Evolutionary conservation across 805 yeast species (phyloP).

Genomic region (Metschnikowia proteae): DNA sequence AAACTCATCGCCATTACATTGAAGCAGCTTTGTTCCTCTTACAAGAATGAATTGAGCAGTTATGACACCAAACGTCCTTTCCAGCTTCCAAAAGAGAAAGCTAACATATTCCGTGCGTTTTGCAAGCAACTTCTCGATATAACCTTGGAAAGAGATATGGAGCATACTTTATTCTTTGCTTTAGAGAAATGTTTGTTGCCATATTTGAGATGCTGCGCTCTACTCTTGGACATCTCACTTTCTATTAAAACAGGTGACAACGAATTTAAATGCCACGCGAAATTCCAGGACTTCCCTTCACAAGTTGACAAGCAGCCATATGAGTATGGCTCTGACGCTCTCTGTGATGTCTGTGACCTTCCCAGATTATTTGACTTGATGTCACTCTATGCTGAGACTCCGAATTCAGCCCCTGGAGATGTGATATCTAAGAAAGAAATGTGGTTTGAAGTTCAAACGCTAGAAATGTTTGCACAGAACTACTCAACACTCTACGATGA

Average conservation of each 20-base stretch:
- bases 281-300: conserved; percentile 18
- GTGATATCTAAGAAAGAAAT: not conserved
- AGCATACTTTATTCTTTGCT: conserved; percentile 7
- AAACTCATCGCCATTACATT: conserved; percentile 26
- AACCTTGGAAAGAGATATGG: not conserved
- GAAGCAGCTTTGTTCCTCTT: conserved; percentile 18
- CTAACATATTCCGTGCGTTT: conserved; percentile 24
- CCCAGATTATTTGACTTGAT: conserved; percentile 14
- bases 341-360: conserved; percentile 24
- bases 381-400: not conserved
- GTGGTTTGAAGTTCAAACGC: conserved; percentile 2
- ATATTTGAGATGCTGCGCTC: conserved; percentile 32
- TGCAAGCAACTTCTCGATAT: conserved; percentile 1
- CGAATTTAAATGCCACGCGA: conserved; percentile 11
- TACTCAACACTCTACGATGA: not conserved
- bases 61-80: not conserved
- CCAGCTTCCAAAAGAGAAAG: not conserved
- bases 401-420: not conserved
- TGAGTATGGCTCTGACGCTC: conserved; percentile 21
- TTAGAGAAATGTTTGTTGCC: conserved; percentile 22
- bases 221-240: conserved; percentile 34
- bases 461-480: conserved; percentile 2
- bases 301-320: conserved; percentile 16
- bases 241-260: conserved; percentile 27
- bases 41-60: not conserved